Evolutionary conservation across 768 basidiomycete genomes (phyloP), one percentile per base, ranked within the genome.

Genomic region (Russula sp.): DNA sequence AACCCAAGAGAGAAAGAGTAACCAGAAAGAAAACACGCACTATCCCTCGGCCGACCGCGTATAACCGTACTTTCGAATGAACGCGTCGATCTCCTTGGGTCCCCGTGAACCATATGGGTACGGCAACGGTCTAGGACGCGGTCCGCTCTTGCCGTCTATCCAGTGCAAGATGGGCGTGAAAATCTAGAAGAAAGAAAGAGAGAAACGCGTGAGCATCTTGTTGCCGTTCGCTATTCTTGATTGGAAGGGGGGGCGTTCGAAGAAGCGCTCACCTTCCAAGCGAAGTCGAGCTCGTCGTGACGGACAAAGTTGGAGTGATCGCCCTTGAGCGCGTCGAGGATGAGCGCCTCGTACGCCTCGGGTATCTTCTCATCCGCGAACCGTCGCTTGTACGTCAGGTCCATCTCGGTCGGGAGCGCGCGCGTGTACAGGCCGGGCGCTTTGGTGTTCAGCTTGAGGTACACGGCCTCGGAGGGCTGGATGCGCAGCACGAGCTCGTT

Each of bases 241-340:
- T 18, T 11, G 47, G 48, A n/a, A 16, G 39, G 50, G 3, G 11
- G 32, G n/a, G 51, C 39, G 13, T 13, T 27, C 27, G 27, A 27
- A 27, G 27, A 35, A 37, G 3, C 31, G 20, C 60, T 52, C 54
- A 91, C 92, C 87, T 96, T 97, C 96, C 96, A 99, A 2, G 96
- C 97, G 57, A 88, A 87, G 71, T 98, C 96, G 69, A 99, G 80
- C 76, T 99, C 96, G 75, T 99, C 96, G 73, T 98, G 84, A 65
- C 96, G 86, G 62, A 99, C 96, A 79, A 99, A 99, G 80, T 99
- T 99, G 32, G 94, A 96, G 76, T 98, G 95, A 71, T 99, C 96
- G n/a, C 96, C 96, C 73, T 88, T 91, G 75, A 99, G 82, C 14
- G 93, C 92, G 71, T 99, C 96, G 62, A 98, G 80, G 71, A 99